A percentile compares a stretch with the other conserved stretches of the same genome.
These are phyloP conservation scores for Ciborinia camelliae DNA, from an alignment of 2,329 filamentous ascomycete genomes.

Conservation along the genomic window DNA sequence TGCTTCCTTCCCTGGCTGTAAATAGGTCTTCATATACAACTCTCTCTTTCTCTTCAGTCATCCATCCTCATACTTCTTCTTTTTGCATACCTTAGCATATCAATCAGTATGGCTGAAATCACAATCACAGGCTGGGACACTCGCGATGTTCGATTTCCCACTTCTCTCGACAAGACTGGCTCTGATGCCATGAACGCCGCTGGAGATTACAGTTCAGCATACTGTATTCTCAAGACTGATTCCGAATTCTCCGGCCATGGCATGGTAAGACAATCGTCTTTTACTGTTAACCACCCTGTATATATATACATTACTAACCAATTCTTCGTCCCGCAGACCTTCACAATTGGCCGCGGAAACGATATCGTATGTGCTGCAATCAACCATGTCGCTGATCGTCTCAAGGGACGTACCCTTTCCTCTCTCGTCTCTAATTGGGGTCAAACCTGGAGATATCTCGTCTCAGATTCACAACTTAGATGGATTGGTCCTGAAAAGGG, in stretches of 20 bases:
- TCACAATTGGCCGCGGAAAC: conserved; percentile 86
- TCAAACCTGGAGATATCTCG: conserved; percentile 86
- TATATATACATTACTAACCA: conserved; percentile 14
- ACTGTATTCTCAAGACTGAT: conserved; percentile 85
- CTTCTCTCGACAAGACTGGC: conserved; percentile 94
- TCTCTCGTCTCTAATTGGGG: conserved; percentile 80
- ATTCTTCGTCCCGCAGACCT: conserved; percentile 51
- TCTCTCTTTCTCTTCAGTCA: background rate
- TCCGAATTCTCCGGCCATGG: conserved; percentile 69
- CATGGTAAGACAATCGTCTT: conserved; percentile 54
- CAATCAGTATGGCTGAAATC: conserved; percentile 50
- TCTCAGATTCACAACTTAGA: conserved; percentile 82
- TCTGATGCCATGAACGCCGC: conserved; percentile 96
- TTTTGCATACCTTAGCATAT: background rate
- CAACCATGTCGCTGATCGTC: conserved; percentile 69
- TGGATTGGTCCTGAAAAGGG: conserved; percentile 96
- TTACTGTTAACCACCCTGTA: background rate
- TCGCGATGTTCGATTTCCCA: conserved; percentile 76
- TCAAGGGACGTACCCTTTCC: conserved; percentile 71
- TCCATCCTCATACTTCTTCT: background rate
- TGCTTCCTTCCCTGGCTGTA: background rate
- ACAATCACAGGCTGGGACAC: conserved; percentile 71
- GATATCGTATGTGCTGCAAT: conserved; percentile 89
- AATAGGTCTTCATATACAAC: too few species aligned
- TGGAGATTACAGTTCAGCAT: conserved; percentile 90